phyloP scores from a whole-genome alignment of 371 early-diverging fungal genomes.

The Apophysomyces ossiformis region DNA sequence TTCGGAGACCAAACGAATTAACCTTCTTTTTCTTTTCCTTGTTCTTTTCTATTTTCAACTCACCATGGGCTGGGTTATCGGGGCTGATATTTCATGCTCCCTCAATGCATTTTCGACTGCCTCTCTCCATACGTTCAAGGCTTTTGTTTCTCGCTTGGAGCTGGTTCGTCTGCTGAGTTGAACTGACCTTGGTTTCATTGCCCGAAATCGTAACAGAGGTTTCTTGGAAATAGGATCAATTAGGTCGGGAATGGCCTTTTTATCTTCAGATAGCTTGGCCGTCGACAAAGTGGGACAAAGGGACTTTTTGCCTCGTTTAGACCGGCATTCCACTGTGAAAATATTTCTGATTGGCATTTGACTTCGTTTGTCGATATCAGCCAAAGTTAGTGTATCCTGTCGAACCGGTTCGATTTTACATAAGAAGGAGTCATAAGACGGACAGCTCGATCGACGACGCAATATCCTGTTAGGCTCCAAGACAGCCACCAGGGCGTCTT shows the following conservation, averaged over 20 bases:
- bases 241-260: constrained; percentile 9
- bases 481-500: constrained; percentile 11
- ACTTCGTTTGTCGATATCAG: neutral
- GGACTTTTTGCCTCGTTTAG: neutral
- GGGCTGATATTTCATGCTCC: constrained; percentile 2
- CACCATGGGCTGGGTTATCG: neutral
- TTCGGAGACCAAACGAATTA: neutral
- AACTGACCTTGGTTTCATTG: constrained; percentile 30
- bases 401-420: neutral
- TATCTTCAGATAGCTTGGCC: neutral
- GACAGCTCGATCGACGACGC: constrained; percentile 24
- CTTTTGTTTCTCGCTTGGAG: constrained; percentile 39
- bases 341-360: neutral
- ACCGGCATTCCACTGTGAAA: neutral
- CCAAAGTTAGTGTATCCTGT: neutral
- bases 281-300: neutral
- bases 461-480: constrained; percentile 8
- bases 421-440: neutral
- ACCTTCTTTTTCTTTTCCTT: neutral
- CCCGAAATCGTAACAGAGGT: constrained; percentile 22
- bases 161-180: constrained; percentile 27
- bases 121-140: constrained; percentile 39
- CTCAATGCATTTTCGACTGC: constrained; percentile 16
- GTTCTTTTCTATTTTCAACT: constrained; percentile 7
- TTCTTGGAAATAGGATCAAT: constrained; percentile 20